Evolutionary conservation across 1,139 yeast genomes (phyloP), one percentile per base, ranked within the genome.

Genomic region (Hemisphaericaspora xylanilytica): DNA sequence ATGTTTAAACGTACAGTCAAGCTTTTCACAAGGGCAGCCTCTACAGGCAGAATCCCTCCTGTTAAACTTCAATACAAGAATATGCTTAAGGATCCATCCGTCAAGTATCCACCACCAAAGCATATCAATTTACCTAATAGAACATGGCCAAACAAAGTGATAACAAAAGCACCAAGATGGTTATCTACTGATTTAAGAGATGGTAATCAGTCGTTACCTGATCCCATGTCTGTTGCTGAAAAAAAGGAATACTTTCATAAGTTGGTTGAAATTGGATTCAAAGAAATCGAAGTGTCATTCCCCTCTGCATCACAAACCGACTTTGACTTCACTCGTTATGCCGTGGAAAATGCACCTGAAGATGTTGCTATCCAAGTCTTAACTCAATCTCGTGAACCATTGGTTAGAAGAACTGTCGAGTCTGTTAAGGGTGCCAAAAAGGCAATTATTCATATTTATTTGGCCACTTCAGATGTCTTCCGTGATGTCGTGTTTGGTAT

Each of bases 281-380:
- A 92, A 63, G 98, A 92, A 65, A 92, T 92, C 49, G 98, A 92
- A 65, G 97, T 92, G 13, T 81, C 96, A 0, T 92, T 92, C 68
- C 97, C 98, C 11, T 82, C 95, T 18, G 97, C 97, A 3, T 86
- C 96, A 4, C 97, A 90, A 60, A 81, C 87, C 20, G 98, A 92
- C 63, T 92, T 92, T 58, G 97, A 92, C 60, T 92, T 92, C 68
- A 92, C 97, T 25, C 76, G 96, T 45, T 86, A 77, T 52, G 96
- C 97, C 26, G 90, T 90, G 30, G 95, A 87, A 58, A 80, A 80
- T 45, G 95, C 96, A 20, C 98, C 98, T 6, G 89, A 78, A 18
- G 97, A 92, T 59, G 97, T 92, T 17, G 76, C 82, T 43, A 85
- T 92, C 58, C 97, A 92, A 67, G 96, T 87, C 40, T 76, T 92